phyloP scores from a whole-genome alignment of 108 stramenopile genomes.

The Discostella stelligeroides region DNA sequence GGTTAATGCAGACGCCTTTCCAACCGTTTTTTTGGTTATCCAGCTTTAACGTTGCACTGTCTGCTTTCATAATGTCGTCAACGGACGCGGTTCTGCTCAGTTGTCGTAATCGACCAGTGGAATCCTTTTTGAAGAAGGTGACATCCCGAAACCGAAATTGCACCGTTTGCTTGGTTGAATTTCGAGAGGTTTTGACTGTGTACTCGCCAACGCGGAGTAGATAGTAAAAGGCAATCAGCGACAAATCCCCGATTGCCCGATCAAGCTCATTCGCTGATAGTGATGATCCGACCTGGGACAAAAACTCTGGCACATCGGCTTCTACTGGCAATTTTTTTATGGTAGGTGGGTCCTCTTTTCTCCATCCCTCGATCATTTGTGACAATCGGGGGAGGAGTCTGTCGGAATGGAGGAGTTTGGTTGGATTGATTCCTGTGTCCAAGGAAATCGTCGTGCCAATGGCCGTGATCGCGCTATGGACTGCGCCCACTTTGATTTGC shows the following conservation, averaged over 20 bases:
- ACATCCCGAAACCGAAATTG: neutral
- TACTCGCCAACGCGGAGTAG: slow-evolving; percentile 5
- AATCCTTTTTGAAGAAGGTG: neutral
- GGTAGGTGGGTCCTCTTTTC: slow-evolving; percentile 6
- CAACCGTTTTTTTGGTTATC: too few relatives aligned
- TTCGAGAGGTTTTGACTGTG: neutral
- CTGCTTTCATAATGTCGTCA: neutral
- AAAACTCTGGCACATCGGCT: slow-evolving; percentile 1
- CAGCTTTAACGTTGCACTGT: too few relatives aligned
- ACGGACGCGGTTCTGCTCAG: neutral
- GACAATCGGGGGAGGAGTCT: neutral
- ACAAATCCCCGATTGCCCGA: too few relatives aligned
- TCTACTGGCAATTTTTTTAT: too few relatives aligned
- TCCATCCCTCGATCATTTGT: too few relatives aligned
- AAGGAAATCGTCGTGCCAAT: too few relatives aligned
- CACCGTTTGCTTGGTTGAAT: slow-evolving; percentile 4
- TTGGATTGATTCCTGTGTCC: slow-evolving; percentile 2
- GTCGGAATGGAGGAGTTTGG: neutral
- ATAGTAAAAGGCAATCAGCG: too few relatives aligned
- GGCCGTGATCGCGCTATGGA: too few relatives aligned
- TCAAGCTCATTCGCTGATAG: neutral
- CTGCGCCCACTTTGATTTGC: neutral
- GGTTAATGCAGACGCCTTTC: too few relatives aligned
- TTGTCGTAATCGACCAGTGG: neutral
- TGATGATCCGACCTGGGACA: neutral